Percentiles rank a stretch among this genome's conserved stretches.
These are phyloP conservation scores for Didymella segeticola DNA, from an alignment of 2,329 filamentous ascomycete species.

Conservation along the genomic window DNA sequence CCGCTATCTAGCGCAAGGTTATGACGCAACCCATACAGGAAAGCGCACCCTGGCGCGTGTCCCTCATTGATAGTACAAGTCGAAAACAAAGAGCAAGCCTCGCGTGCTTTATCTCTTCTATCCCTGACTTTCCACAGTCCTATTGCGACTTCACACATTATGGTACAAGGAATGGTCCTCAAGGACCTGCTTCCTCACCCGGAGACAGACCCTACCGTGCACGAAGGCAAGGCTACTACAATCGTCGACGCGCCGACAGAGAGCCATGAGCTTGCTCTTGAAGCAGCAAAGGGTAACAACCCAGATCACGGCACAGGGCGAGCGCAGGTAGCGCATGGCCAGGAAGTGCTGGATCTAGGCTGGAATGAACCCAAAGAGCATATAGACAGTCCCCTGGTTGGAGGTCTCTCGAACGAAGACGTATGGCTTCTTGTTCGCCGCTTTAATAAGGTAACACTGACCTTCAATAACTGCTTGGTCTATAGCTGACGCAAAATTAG, in stretches of 20 bases:
- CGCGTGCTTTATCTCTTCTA: not conserved
- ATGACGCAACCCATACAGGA: slow-evolving; percentile 26
- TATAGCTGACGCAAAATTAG: slow-evolving; percentile 42
- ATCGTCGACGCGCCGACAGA: slow-evolving; percentile 53
- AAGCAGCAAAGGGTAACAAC: slow-evolving; percentile 44
- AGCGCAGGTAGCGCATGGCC: slow-evolving; percentile 51
- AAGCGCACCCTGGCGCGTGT: slow-evolving; percentile 12
- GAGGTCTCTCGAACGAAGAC: slow-evolving; percentile 74
- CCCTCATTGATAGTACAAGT: slow-evolving; percentile 7
- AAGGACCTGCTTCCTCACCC: slow-evolving; percentile 48
- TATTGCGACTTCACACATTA: slow-evolving; percentile 13
- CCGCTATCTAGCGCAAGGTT: slow-evolving; percentile 17
- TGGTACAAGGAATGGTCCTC: slow-evolving; percentile 41
- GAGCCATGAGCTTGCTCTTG: slow-evolving; percentile 56
- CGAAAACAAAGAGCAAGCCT: slow-evolving; percentile 13
- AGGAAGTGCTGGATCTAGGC: slow-evolving; percentile 70
- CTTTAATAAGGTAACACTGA: slow-evolving; percentile 69
- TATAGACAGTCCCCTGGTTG: slow-evolving; percentile 68
- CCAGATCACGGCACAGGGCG: slow-evolving; percentile 54
- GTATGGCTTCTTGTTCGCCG: slow-evolving; percentile 74
- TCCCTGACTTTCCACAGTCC: not conserved
- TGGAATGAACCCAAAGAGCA: slow-evolving; percentile 68
- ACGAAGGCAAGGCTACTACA: slow-evolving; percentile 38
- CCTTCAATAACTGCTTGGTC: no score
- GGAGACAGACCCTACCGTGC: slow-evolving; percentile 39